Evolutionary conservation across 2,329 filamentous ascomycete species (phyloP).

Genomic region (Colletotrichum tanaceti): DNA sequence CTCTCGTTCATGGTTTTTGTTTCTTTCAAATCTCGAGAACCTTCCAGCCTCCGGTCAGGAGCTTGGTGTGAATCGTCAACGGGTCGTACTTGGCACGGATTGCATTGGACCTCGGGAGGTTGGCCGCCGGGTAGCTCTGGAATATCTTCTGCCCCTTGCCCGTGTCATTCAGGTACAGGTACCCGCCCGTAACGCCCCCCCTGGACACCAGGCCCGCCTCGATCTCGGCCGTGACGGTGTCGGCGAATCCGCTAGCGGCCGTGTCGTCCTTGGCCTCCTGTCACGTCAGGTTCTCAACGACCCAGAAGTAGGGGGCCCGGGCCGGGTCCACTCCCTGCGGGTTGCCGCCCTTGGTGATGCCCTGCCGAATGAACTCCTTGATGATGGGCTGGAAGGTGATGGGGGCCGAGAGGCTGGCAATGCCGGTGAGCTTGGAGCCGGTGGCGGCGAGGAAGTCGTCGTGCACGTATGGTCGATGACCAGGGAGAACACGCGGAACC

Average conservation of each 20-base stretch:
- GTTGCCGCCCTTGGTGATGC: slow-evolving; percentile 33
- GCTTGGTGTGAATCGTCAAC: slow-evolving; percentile 25
- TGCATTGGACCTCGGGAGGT: slow-evolving; percentile 28
- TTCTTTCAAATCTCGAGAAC: slow-evolving; percentile 19
- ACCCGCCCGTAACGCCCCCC: slow-evolving; percentile 32
- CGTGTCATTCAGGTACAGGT: slow-evolving; percentile 58
- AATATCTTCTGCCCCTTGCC: slow-evolving; percentile 52
- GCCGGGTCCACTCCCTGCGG: slow-evolving; percentile 39
- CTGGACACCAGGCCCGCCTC: slow-evolving; percentile 25
- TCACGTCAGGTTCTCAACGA: slow-evolving; percentile 41
- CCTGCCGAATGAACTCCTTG: slow-evolving; percentile 35
- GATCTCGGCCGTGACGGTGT: slow-evolving; percentile 23
- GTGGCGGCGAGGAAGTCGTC: slow-evolving; percentile 31
- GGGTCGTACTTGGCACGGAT: slow-evolving; percentile 40
- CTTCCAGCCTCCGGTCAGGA: slow-evolving; percentile 38
- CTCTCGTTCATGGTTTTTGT: too few relatives aligned
- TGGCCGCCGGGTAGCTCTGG: slow-evolving; percentile 37
- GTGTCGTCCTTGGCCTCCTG: slow-evolving; percentile 30
- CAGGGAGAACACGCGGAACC: slow-evolving; percentile 40
- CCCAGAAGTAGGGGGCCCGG: slow-evolving; percentile 40
- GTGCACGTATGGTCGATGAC: slow-evolving; percentile 38
- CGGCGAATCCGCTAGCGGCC: slow-evolving; percentile 10
- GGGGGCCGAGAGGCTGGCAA: slow-evolving; percentile 34
- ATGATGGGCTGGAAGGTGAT: slow-evolving; percentile 42
- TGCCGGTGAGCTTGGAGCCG: slow-evolving; percentile 19